A percentile compares a stretch with the other conserved stretches of the same genome.
phyloP scores from a whole-genome alignment of 2,329 filamentous ascomycete genomes.

The Elsinoe necatrix region DNA sequence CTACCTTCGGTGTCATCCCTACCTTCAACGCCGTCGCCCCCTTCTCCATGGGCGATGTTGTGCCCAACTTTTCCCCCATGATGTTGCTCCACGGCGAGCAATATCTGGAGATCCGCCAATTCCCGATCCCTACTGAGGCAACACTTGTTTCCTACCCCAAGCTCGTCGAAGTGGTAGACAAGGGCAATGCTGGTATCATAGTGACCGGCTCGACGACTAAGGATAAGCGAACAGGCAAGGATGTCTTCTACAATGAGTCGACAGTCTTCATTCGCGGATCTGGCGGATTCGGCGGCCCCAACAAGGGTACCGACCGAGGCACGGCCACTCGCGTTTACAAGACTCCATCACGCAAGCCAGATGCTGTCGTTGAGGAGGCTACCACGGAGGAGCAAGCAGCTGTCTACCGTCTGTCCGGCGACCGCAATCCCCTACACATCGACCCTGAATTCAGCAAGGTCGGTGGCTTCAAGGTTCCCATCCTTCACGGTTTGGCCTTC shows the following conservation, averaged over 20 bases:
- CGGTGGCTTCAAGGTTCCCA: slow-evolving; percentile 88
- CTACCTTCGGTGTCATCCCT: slow-evolving; percentile 95
- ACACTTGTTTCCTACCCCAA: slow-evolving; percentile 66
- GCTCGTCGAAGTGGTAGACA: slow-evolving; percentile 92
- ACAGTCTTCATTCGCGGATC: slow-evolving; percentile 88
- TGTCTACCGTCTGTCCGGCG: slow-evolving; percentile 84
- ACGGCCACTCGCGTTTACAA: slow-evolving; percentile 71
- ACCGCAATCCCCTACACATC: slow-evolving; percentile 93
- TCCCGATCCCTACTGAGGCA: slow-evolving; percentile 78
- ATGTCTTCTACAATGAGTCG: slow-evolving; percentile 93
- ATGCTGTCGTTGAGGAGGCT: slow-evolving; percentile 73
- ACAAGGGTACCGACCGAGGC: slow-evolving; percentile 69
- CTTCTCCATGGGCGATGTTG: slow-evolving; percentile 70
- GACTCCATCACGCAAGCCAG: slow-evolving; percentile 67
- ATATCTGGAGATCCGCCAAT: slow-evolving; percentile 89
- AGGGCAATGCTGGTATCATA: slow-evolving; percentile 79
- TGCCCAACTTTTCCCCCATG: slow-evolving; percentile 96
- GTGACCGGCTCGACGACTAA: slow-evolving; percentile 74
- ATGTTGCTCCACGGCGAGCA: slow-evolving; percentile 99
- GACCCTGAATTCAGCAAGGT: slow-evolving; percentile 91
- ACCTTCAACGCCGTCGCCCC: slow-evolving; percentile 76
- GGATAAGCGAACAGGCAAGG: slow-evolving; percentile 75
- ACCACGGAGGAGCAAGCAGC: slow-evolving; percentile 88
- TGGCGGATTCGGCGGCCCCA: slow-evolving; percentile 79
- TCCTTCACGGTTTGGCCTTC: slow-evolving; percentile 93